Conservation (phyloP, 495 filamentous ascomycete species). For the Penicillium parvum region DNA sequence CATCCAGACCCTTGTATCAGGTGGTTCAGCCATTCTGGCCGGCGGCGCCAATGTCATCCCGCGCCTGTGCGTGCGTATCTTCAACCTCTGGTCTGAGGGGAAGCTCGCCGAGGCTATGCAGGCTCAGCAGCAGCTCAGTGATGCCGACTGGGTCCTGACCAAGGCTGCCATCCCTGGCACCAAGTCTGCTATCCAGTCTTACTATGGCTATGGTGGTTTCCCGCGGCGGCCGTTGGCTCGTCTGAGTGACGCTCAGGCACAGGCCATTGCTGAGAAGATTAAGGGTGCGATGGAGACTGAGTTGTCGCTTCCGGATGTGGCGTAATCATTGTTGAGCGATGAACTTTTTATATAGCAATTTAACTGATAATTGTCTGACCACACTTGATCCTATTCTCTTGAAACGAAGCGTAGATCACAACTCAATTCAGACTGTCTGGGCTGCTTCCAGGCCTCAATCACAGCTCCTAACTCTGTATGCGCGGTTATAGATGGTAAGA, state of each 20-base stretch:
- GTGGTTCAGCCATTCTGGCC: conserved; percentile 80
- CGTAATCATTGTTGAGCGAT: conserved; percentile 12
- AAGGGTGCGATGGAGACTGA: conserved; percentile 69
- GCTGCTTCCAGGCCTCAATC: conserved; percentile 6
- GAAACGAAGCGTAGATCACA: too few relatives aligned
- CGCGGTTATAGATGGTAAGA: conserved; percentile 12
- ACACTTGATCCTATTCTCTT: too few relatives aligned
- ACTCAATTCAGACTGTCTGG: too few relatives aligned
- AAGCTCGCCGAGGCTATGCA: conserved; percentile 68
- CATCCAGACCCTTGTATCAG: conserved; percentile 72
- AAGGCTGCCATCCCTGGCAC: conserved; percentile 84
- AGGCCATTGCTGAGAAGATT: conserved; percentile 58
- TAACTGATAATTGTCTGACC: conserved; percentile 4
- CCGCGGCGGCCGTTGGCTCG: conserved; percentile 69
- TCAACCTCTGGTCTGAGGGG: conserved; percentile 69
- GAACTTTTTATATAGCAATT: not conserved
- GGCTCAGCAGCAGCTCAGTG: conserved; percentile 66
- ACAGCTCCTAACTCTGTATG: too few relatives aligned
- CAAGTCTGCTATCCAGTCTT: conserved; percentile 76
- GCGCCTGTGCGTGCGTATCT: conserved; percentile 76
- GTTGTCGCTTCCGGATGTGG: conserved; percentile 40
- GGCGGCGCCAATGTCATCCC: conserved; percentile 85
- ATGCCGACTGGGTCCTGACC: conserved; percentile 81
- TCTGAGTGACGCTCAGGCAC: conserved; percentile 49
- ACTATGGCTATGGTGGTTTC: conserved; percentile 80